Evolutionary conservation across 371 early-diverging fungal genomes (phyloP), one percentile per base, ranked within the genome.

Genomic region (Actinomucor elegans): DNA sequence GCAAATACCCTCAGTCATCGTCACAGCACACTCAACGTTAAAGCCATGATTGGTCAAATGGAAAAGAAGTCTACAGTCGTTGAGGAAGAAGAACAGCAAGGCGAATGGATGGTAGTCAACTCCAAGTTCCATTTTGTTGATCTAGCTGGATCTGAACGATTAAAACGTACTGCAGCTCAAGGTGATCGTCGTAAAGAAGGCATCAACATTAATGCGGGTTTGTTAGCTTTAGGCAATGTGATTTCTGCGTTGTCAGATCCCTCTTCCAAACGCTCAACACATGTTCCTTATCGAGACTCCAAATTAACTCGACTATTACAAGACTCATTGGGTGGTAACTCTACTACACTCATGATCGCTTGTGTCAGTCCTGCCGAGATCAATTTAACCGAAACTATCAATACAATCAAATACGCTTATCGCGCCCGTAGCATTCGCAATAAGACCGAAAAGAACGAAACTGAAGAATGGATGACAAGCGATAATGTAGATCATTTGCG

Each of bases 41-140:
- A 57, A 43, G 67, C 71, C 0, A 48, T 73, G 58, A 55, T 67
- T 21, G 73, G 68, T 5, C 66, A 73, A 38, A 69, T 67, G 67
- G 71, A 71, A 29, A 61, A 53, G 31, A 62, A 53, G 7, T 15
- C 57, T 20, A 52, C 53, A 18, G 29, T 41, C 10, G 33, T 45
- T n/a, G 33, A 59, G 57, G 31, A 53, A 21, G 52, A 56, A 5
- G 48, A 65, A 64, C 52, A 58, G 12, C 71, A 70, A 5, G 66
- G 73, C 5, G 75, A 79, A 29, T 75, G 77, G 67, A 61, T 83
- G 36, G 52, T 66, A 2, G 54, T 88, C 31, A 72, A 79, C 8
- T 89, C 92, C 27, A 98, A 97, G 69, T 94, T 97, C 57, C 93
- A 96, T 61, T 99, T 99, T 83, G 99, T 99, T 20, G 99, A 99